Percentiles rank a stretch among this genome's conserved stretches.
Conservation (phyloP, 139 green algal species). For the Micromonas pusilla region DNA sequence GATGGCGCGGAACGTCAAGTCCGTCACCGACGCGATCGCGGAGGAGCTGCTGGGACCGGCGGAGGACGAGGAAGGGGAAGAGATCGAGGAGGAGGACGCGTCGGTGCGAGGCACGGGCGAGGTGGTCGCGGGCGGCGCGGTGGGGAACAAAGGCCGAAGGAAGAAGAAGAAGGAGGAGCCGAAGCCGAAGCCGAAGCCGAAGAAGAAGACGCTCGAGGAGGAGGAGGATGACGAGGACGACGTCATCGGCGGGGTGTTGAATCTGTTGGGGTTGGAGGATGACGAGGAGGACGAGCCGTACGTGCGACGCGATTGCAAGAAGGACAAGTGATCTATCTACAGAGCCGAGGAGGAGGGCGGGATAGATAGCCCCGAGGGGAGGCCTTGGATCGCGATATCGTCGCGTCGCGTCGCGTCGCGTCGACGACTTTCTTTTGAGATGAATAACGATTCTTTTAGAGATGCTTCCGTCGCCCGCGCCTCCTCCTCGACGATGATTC, state of each 20-base stretch:
- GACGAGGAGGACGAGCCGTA: constrained; percentile 21
- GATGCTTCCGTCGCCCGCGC: too few relatives aligned
- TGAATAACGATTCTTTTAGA: too few relatives aligned
- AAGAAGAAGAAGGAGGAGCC: constrained; percentile 2
- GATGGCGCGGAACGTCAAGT: constrained; percentile 3
- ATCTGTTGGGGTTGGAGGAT: constrained; percentile 16
- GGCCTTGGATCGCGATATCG: too few relatives aligned
- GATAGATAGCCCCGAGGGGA: too few relatives aligned
- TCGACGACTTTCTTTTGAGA: too few relatives aligned
- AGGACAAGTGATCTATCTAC: constrained; percentile 10
- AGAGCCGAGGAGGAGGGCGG: neutral
- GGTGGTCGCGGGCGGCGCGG: constrained; percentile 3
- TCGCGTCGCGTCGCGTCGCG: too few relatives aligned
- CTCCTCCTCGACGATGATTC: too few relatives aligned
- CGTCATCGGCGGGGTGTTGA: constrained; percentile 6
- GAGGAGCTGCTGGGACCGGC: constrained; percentile 20
- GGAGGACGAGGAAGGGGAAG: constrained; percentile 12
- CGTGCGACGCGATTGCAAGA: constrained; percentile 17
- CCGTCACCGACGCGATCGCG: constrained; percentile 13
- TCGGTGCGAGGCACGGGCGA: neutral
- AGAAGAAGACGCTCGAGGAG: neutral
- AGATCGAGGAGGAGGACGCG: neutral
- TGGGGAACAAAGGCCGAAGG: neutral
- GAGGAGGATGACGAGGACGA: constrained; percentile 25
- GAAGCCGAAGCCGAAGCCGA: constrained; percentile 5